A percentile compares a stretch with the other conserved stretches of the same genome.
Evolutionary conservation across 768 basidiomycete genomes (phyloP).

Genomic region (Porpolomopsis calyptriformis): DNA sequence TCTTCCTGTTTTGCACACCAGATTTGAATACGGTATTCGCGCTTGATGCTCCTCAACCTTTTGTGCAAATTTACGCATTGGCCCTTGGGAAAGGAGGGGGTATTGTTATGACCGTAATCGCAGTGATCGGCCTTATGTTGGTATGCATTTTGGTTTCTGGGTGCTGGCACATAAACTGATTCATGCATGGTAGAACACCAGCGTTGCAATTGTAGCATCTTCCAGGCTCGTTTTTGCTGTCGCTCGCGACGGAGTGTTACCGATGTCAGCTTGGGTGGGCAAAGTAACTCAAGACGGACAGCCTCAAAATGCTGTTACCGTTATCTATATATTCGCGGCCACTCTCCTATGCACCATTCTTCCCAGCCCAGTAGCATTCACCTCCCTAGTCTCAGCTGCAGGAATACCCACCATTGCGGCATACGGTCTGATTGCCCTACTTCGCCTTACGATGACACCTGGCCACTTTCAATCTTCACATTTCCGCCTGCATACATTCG

Average conservation of each 20-base stretch:
- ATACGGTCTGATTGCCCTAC: slow-evolving; percentile 70
- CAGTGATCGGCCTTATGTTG: slow-evolving; percentile 75
- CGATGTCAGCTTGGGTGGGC: slow-evolving; percentile 75
- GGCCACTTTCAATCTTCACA: slow-evolving; percentile 61
- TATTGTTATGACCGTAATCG: slow-evolving; percentile 81
- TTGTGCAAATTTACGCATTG: slow-evolving; percentile 77
- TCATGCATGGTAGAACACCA: slow-evolving; percentile 55
- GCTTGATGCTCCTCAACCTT: slow-evolving; percentile 79
- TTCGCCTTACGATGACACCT: slow-evolving; percentile 72
- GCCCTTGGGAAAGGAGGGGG: slow-evolving; percentile 73
- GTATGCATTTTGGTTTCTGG: slow-evolving; percentile 29
- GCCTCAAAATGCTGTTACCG: slow-evolving; percentile 76
- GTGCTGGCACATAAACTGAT: neutral
- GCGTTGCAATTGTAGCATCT: slow-evolving; percentile 77
- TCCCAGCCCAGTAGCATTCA: slow-evolving; percentile 87
- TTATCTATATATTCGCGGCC: slow-evolving; percentile 75
- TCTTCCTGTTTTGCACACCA: slow-evolving; percentile 80
- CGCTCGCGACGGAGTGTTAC: slow-evolving; percentile 88
- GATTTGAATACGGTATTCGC: slow-evolving; percentile 66
- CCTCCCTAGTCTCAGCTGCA: slow-evolving; percentile 79
- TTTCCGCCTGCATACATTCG: slow-evolving; percentile 59
- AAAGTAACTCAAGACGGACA: slow-evolving; percentile 60
- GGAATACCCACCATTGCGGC: slow-evolving; percentile 81
- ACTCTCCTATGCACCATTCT: slow-evolving; percentile 76
- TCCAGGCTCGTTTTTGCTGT: slow-evolving; percentile 86